These are phyloP conservation scores for Pythium rishiriense DNA, from an alignment of 352 stramenopile genomes.

Conservation along the genomic window DNA sequence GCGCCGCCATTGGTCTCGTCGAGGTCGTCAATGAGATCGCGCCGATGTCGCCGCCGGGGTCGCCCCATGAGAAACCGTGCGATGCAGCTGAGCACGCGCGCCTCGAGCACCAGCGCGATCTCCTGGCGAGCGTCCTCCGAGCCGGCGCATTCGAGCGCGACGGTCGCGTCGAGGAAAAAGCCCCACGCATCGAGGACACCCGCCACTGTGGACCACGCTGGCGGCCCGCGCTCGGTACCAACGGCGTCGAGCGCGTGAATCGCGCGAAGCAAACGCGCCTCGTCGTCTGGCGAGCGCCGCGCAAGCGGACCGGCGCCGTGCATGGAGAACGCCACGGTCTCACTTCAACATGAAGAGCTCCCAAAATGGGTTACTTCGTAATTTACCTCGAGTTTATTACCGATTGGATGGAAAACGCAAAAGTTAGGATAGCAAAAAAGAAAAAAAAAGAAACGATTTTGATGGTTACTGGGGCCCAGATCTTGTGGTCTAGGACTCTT, in stretches of 20 bases:
- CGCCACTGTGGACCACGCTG: neutral
- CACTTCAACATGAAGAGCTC: neutral
- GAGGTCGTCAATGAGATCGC: neutral
- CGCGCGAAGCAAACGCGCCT: slow-evolving; percentile 36
- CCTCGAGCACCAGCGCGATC: slow-evolving; percentile 20
- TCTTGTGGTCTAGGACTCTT: slow-evolving; percentile 39
- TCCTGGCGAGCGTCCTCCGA: neutral
- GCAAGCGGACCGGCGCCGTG: too few species aligned
- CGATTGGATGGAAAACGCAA: neutral
- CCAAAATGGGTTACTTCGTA: neutral
- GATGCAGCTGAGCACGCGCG: slow-evolving; percentile 26
- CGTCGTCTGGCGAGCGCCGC: slow-evolving; percentile 9
- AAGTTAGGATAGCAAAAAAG: too few species aligned
- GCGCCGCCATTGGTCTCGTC: neutral
- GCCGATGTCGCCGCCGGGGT: neutral
- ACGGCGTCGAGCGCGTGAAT: slow-evolving; percentile 45
- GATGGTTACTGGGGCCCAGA: too few species aligned
- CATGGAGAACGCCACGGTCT: neutral
- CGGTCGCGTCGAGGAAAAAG: slow-evolving; percentile 20
- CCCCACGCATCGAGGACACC: slow-evolving; percentile 17
- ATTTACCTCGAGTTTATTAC: neutral
- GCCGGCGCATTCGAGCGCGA: neutral
- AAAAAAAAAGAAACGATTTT: too few species aligned
- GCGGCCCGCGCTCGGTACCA: neutral
- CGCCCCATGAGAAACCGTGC: slow-evolving; percentile 15